A percentile compares a stretch with the other conserved stretches of the same genome.
Evolutionary conservation across 2,329 filamentous ascomycete genomes (phyloP).

Genomic region (Pseudogymnoascus pannorum): DNA sequence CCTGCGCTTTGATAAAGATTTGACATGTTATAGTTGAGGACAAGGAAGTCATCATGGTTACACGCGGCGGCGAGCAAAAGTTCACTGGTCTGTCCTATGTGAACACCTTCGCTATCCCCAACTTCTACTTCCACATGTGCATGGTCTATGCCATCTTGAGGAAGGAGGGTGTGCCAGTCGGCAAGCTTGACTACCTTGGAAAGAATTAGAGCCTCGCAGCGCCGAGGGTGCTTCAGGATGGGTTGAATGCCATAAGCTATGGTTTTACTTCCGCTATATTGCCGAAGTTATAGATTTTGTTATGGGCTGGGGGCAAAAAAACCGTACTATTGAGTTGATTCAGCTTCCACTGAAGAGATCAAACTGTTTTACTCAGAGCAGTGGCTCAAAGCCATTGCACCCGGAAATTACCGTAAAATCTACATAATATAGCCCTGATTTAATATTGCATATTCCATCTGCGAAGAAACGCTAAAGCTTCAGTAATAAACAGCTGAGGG

Average conservation of each 20-base stretch:
- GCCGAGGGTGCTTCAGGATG: background rate
- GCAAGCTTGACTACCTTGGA: constrained; percentile 50
- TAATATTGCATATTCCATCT: background rate
- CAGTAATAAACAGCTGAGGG: background rate
- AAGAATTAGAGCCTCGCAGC: background rate
- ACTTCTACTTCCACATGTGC: constrained; percentile 56
- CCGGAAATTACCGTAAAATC: background rate
- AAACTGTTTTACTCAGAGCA: background rate
- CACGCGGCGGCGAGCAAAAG: constrained; percentile 28
- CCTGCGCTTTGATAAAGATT: background rate
- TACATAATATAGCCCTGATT: background rate
- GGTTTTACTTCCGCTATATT: background rate
- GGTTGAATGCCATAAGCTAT: background rate
- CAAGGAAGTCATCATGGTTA: constrained; percentile 32
- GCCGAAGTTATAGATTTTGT: background rate
- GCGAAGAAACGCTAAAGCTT: background rate
- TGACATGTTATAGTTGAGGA: constrained; percentile 26
- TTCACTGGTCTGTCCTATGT: constrained; percentile 41
- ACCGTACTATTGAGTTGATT: background rate
- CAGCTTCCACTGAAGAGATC: background rate
- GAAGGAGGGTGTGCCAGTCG: constrained; percentile 52
- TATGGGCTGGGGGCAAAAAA: background rate
- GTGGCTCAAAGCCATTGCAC: background rate
- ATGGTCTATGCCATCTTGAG: constrained; percentile 55
- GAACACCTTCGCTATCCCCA: constrained; percentile 44